Percentiles rank a stretch among this genome's conserved stretches.
Evolutionary conservation across 2,329 filamentous ascomycete genomes (phyloP).

Genomic region (Ophiosphaerella herpotricha): DNA sequence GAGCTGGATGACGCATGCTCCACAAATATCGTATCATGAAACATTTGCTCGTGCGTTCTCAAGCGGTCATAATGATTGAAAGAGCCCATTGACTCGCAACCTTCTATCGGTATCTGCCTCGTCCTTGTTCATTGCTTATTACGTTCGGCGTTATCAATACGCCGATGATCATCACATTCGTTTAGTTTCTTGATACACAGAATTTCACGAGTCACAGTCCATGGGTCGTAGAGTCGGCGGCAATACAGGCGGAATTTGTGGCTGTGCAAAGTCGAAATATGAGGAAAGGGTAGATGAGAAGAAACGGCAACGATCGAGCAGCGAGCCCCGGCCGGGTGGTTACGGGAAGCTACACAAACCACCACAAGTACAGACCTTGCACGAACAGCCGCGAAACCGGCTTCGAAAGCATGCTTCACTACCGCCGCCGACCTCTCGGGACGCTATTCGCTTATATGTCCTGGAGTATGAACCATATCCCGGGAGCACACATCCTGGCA

Average conservation of each 20-base stretch:
- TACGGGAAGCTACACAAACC: conserved; percentile 22
- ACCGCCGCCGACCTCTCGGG: too few relatives aligned
- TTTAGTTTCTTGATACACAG: neutral
- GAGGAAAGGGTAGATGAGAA: conserved; percentile 14
- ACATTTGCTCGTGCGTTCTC: neutral
- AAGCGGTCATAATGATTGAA: neutral
- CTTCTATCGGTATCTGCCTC: too few relatives aligned
- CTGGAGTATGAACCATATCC: conserved; percentile 30
- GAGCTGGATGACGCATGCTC: neutral
- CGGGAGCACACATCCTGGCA: conserved; percentile 19
- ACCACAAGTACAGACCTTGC: conserved; percentile 12
- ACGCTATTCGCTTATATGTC: conserved; percentile 7
- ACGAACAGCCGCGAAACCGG: conserved; percentile 15
- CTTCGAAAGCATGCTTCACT: conserved; percentile 11
- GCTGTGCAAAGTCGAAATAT: conserved; percentile 13
- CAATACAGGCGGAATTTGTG: conserved; percentile 13
- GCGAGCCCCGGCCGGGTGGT: conserved; percentile 5
- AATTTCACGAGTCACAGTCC: neutral
- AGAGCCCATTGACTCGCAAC: neutral
- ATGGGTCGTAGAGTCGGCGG: conserved; percentile 15
- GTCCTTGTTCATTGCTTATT: too few relatives aligned
- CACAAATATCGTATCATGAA: neutral
- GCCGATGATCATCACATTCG: neutral
- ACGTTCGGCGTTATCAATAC: too few relatives aligned
- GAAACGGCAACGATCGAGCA: conserved; percentile 8